Evolutionary conservation across 768 basidiomycete genomes (phyloP).

Genomic region (Agrocybe chaxingu): DNA sequence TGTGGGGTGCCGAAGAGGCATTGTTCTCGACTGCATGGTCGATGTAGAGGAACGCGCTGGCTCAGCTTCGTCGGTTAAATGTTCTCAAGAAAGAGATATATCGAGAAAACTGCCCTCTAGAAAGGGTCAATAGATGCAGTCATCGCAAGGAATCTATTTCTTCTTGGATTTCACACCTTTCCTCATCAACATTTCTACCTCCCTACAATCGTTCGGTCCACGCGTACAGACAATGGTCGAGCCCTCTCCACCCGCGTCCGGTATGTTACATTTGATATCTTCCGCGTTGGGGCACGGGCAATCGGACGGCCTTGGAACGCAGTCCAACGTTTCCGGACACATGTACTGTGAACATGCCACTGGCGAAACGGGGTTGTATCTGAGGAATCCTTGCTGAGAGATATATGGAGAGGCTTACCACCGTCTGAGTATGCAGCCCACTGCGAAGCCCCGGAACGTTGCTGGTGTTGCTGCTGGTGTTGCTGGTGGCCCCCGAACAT

Average conservation of each 20-base stretch:
- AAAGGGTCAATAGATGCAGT: background rate
- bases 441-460: conserved; percentile 51
- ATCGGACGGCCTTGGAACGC: conserved; percentile 57
- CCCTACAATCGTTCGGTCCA: conserved; percentile 59
- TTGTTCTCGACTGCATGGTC: background rate
- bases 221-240: conserved; percentile 71
- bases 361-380: conserved; percentile 21
- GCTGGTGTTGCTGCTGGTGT: conserved; percentile 56
- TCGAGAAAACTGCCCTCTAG: background rate
- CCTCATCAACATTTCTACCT: conserved; percentile 53
- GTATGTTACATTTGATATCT: conserved; percentile 75
- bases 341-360: conserved; percentile 74
- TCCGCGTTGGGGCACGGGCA: conserved; percentile 78
- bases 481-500: conserved; percentile 50
- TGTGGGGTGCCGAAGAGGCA: background rate
- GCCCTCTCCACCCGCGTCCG: conserved; percentile 49
- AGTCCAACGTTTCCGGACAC: conserved; percentile 72
- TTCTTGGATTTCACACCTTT: conserved; percentile 31
- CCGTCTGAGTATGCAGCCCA: conserved; percentile 65
- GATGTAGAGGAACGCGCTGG: too few species aligned
- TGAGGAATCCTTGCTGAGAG: background rate
- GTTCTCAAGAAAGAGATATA: background rate
- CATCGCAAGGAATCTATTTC: conserved; percentile 15
- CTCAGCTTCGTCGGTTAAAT: too few species aligned
- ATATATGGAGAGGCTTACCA: conserved; percentile 38